phyloP scores from a whole-genome alignment of 352 stramenopile genomes.

The Peronospora destructor region DNA sequence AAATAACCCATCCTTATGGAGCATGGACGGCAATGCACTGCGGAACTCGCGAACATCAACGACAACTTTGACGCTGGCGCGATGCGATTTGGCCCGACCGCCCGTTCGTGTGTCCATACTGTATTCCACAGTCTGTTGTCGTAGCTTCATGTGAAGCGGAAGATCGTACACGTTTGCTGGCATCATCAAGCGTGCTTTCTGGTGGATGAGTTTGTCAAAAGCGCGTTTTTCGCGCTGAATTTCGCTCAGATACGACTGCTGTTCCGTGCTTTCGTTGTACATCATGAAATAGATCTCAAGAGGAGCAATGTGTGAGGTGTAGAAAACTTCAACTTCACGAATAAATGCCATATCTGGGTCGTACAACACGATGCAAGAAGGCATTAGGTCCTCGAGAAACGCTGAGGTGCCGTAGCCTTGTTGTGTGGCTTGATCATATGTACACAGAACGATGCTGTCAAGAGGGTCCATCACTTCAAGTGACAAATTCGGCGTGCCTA shows the following conservation, averaged over 20 bases:
- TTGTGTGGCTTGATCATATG: constrained; percentile 68
- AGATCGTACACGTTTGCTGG: constrained; percentile 81
- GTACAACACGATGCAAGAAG: constrained; percentile 90
- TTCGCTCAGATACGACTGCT: constrained; percentile 92
- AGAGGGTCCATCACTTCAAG: constrained; percentile 43
- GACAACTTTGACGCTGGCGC: constrained; percentile 61
- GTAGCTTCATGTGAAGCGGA: constrained; percentile 71
- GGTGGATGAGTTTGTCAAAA: constrained; percentile 94
- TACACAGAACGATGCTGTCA: constrained; percentile 64
- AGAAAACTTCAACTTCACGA: constrained; percentile 92
- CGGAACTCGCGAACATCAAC: constrained; percentile 98
- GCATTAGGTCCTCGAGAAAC: constrained; percentile 87
- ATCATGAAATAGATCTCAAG: constrained; percentile 94
- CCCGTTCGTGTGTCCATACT: constrained; percentile 79
- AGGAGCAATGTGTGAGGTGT: constrained; percentile 42
- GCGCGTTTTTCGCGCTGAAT: constrained; percentile 93
- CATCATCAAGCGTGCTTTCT: constrained; percentile 90
- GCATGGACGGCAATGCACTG: constrained; percentile 91
- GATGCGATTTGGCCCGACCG: constrained; percentile 38
- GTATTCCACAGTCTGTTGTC: constrained; percentile 51
- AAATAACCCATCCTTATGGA: constrained; percentile 92
- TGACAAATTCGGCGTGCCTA: constrained; percentile 32
- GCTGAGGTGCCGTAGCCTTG: constrained; percentile 50
- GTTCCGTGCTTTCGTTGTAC: constrained; percentile 94
- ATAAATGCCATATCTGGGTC: constrained; percentile 93